A percentile compares a stretch with the other conserved stretches of the same genome.
These are phyloP conservation scores for Aegilops longissima DNA, from an alignment of 176 grass and related monocot species.

Conservation along the genomic window DNA sequence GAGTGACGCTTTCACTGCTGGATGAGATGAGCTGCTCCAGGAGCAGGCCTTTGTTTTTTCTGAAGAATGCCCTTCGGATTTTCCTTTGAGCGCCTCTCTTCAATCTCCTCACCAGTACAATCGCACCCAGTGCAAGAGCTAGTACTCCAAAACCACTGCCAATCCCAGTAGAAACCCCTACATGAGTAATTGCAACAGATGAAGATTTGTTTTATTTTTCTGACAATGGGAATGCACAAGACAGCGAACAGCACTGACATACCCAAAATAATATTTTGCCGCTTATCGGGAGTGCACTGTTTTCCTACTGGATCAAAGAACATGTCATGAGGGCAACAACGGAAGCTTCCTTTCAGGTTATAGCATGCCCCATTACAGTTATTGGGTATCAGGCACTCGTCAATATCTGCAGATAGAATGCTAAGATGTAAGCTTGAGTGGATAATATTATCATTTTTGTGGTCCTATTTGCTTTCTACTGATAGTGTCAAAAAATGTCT, in stretches of 20 bases:
- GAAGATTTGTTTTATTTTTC: conserved; percentile 22
- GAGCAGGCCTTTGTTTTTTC: conserved; percentile 37
- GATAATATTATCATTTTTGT: too few species aligned
- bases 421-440: not conserved
- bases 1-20: conserved; percentile 11
- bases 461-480: too few species aligned
- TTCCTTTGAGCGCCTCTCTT: conserved; percentile 28
- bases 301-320: conserved; percentile 33
- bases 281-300: conserved; percentile 24
- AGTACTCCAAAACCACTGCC: conserved; percentile 39
- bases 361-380: conserved; percentile 19
- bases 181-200: conserved; percentile 14
- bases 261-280: conserved; percentile 29
- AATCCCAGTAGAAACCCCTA: conserved; percentile 33
- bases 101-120: conserved; percentile 11
- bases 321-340: not conserved
- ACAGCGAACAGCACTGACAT: not conserved
- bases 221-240: not conserved
- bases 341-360: conserved; percentile 30
- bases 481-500: too few species aligned
- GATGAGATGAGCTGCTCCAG: conserved; percentile 32
- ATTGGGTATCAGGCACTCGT: conserved; percentile 33
- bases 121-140: conserved; percentile 12
- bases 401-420: conserved; percentile 37
- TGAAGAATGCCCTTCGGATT: conserved; percentile 33